Percentiles rank a stretch among this genome's conserved stretches.
Conservation (phyloP, 73 alveolate species). For the Paramecium sonneborni region DNA sequence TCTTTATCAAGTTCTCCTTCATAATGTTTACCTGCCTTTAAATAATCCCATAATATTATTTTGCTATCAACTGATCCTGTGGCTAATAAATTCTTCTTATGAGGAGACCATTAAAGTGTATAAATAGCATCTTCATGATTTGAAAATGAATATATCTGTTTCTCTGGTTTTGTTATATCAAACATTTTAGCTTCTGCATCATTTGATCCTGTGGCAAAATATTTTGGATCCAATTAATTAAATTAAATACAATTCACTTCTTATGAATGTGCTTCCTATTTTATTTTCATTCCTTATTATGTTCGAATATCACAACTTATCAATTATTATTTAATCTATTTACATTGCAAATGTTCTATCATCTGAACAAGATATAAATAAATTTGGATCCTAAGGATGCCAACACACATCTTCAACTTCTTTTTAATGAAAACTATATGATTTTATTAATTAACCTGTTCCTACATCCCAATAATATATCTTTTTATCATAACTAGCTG, state of each 20-base stretch:
- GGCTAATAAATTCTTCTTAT: slow-evolving; percentile 83
- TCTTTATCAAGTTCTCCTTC: slow-evolving; percentile 80
- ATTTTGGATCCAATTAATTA: slow-evolving; percentile 79
- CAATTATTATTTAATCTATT: background rate
- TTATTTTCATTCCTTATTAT: background rate
- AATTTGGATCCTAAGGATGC: slow-evolving; percentile 80
- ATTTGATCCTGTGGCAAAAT: background rate
- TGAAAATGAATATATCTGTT: background rate
- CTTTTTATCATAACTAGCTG: slow-evolving; percentile 92
- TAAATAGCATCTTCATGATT: background rate
- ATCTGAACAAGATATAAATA: slow-evolving; percentile 93
- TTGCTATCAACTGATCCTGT: slow-evolving; percentile 92
- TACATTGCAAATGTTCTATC: slow-evolving; percentile 86
- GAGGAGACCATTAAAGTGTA: slow-evolving; percentile 83
- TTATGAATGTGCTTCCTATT: slow-evolving; percentile 82
- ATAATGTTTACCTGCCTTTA: slow-evolving; percentile 72
- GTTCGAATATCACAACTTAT: slow-evolving; percentile 77
- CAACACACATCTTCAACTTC: slow-evolving; percentile 96
- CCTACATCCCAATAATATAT: slow-evolving; percentile 93
- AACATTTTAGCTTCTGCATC: slow-evolving; percentile 6
- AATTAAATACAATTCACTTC: slow-evolving; percentile 93
- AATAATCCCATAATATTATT: slow-evolving; percentile 94
- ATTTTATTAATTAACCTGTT: slow-evolving; percentile 46
- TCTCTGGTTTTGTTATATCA: background rate
- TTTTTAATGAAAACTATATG: slow-evolving; percentile 65